Base-by-base conservation (phyloP, 1,284 basidiomycete species). In the Papiliotrema flavescens region DNA sequence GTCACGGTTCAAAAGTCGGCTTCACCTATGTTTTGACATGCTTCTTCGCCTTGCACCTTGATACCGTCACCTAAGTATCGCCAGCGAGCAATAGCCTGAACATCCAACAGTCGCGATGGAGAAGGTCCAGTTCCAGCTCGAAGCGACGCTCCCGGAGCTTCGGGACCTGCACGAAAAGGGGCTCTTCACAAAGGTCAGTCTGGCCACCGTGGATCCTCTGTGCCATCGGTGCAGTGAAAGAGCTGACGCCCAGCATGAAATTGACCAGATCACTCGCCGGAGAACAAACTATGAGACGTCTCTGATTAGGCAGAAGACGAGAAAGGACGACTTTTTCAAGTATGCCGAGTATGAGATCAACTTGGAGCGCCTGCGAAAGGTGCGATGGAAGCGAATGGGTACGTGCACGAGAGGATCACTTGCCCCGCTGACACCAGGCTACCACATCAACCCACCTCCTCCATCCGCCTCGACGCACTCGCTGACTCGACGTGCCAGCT, bases 61-160 rank as follows among this genome's bases (percentile, higher is more conserved):
- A 42, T 11, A 23, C 42, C 37, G 22, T 32, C 20, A 28, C 39
- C 23, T 4, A n/a, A 41, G 7, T 8, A 32, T 32, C 28, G 28
- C 28, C 28, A 32, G 28, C 28, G 28, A 32, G 5, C 5, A 32
- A 32, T 5, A 32, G 11, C 5, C 11, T 11, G 28, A 32, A 11
- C 28, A 32, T 5, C 28, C 11, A 32, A 11, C 28, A 5, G 28
- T 6, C 28, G 11, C 28, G 47, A 95, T 95, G 91, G 91, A 96
- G 81, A 84, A 91, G 62, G 92, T 96, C 0, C 89, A 95, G 65
- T 95, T 89, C 67, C 86, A 94, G 78, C 89, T 95, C 74, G 93
- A 96, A 85, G 86, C 91, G 80, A 94, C 94, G 83, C 88, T 96
- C 82, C 85, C 88, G 53, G 93, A 97, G 84, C 87, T 98, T 67